A percentile compares a stretch with the other conserved stretches of the same genome.
Evolutionary conservation across 129 eudicot species (phyloP).

Genomic region (Escallonia rubra): DNA sequence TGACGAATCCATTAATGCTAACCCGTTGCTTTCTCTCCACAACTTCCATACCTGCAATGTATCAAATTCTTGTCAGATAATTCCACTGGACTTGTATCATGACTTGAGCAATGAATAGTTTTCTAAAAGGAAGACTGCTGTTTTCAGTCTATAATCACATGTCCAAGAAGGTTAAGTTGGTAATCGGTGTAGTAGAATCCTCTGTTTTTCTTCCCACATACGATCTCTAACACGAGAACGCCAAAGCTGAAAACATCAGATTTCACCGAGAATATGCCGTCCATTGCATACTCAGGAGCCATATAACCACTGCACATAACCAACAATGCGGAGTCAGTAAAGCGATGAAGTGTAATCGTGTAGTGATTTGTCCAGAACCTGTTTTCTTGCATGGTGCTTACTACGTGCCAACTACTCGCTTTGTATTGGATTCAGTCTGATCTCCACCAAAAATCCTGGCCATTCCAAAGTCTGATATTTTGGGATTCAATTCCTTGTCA

Average conservation of each 20-base stretch:
- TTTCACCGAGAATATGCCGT: conserved; percentile 3
- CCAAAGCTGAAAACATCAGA: conserved; percentile 19
- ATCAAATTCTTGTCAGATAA: background rate
- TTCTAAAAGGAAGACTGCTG: background rate
- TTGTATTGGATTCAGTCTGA: conserved; percentile 7
- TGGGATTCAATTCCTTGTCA: conserved; percentile 10
- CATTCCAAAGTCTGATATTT: conserved; percentile 19
- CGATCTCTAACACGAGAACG: conserved; percentile 11
- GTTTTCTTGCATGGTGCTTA: background rate
- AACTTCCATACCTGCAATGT: background rate
- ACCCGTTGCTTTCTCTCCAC: background rate
- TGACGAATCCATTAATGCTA: background rate
- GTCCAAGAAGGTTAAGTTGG: conserved; percentile 16
- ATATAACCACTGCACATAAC: conserved; percentile 11
- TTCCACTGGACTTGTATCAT: background rate
- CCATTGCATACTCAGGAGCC: conserved; percentile 16
- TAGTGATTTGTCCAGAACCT: too few relatives aligned
- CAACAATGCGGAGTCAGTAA: background rate
- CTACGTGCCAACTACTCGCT: conserved; percentile 23
- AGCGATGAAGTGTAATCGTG: background rate
- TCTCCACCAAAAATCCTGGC: conserved; percentile 11
- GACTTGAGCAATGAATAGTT: background rate
- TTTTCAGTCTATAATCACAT: background rate
- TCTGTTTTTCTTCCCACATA: conserved; percentile 8
- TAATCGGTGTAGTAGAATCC: conserved; percentile 10